Evolutionary conservation across 345 rosid genomes (phyloP).

Genomic region (Citrus cavaleriei): DNA sequence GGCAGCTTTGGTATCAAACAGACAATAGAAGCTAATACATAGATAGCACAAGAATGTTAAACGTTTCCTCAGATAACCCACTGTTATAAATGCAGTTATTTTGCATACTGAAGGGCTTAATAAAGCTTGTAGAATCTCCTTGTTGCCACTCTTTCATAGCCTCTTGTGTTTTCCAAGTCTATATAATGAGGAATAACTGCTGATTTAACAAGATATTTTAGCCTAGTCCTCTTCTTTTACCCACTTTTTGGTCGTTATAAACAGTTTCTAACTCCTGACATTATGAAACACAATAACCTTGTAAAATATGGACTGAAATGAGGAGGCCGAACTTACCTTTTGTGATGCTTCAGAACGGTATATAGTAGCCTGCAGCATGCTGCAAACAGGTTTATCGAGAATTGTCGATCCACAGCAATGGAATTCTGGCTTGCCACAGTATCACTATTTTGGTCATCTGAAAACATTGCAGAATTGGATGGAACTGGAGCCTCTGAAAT

Average conservation of each 20-base stretch:
- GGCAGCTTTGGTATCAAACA: background rate
- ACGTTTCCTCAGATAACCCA: background rate
- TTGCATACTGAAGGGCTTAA: background rate
- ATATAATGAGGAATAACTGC: background rate
- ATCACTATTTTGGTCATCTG: constrained; percentile 22
- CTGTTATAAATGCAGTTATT: background rate
- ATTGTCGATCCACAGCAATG: constrained; percentile 41
- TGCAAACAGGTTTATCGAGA: constrained; percentile 51
- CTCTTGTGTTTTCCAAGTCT: background rate
- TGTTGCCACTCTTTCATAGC: background rate
- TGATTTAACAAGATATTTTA: background rate
- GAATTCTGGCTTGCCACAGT: constrained; percentile 22
- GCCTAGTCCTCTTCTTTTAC: background rate
- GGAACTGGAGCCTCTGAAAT: constrained; percentile 23
- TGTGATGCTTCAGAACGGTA: constrained; percentile 76
- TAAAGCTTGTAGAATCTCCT: background rate
- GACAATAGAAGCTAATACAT: background rate
- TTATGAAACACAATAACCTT: background rate
- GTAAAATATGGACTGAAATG: background rate
- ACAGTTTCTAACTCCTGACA: background rate
- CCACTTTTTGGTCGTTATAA: background rate
- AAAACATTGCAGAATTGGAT: constrained; percentile 15
- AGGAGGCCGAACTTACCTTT: constrained; percentile 42
- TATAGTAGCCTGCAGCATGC: constrained; percentile 72
- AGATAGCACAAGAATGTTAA: background rate